These are phyloP conservation scores for Boletus insuetus DNA, from an alignment of 768 basidiomycete species.

Conservation along the genomic window DNA sequence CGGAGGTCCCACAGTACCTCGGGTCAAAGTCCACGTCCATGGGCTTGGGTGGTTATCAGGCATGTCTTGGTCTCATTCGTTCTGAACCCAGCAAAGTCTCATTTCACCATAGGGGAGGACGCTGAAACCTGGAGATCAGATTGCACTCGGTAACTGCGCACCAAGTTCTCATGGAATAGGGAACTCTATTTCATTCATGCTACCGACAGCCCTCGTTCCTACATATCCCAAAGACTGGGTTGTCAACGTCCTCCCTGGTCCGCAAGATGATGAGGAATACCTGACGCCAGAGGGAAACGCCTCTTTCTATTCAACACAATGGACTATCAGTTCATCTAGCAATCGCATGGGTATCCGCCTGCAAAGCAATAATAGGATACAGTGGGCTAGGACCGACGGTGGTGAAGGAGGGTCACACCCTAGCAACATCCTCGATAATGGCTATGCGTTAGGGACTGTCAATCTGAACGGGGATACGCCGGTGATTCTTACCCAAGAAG, in stretches of 20 bases:
- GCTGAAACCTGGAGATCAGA: conserved; percentile 48
- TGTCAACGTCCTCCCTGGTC: conserved; percentile 56
- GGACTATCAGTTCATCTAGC: conserved; percentile 54
- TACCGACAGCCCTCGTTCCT: conserved; percentile 36
- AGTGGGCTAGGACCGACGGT: conserved; percentile 55
- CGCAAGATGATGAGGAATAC: conserved; percentile 59
- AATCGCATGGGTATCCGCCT: conserved; percentile 67
- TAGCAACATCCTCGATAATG: conserved; percentile 63
- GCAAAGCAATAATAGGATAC: conserved; percentile 40
- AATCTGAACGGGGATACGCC: conserved; percentile 72
- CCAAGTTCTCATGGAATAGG: conserved; percentile 19
- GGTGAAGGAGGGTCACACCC: conserved; percentile 71
- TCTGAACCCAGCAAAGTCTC: conserved; percentile 1
- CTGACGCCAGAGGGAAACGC: conserved; percentile 46
- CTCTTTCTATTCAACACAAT: conserved; percentile 50
- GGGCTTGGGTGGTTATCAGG: conserved; percentile 61
- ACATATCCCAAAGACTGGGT: conserved; percentile 48
- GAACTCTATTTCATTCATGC: conserved; percentile 5
- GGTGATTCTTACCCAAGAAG: conserved; percentile 59
- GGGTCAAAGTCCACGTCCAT: conserved; percentile 66
- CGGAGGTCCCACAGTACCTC: conserved; percentile 51
- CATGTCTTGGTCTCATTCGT: conserved; percentile 13
- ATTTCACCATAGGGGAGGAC: conserved; percentile 44
- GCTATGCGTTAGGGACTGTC: conserved; percentile 51
- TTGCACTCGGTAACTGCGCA: conserved; percentile 38